Evolutionary conservation across 2,329 filamentous ascomycete species (phyloP), one percentile per base, ranked within the genome.

Genomic region (Diaporthe helianthi): DNA sequence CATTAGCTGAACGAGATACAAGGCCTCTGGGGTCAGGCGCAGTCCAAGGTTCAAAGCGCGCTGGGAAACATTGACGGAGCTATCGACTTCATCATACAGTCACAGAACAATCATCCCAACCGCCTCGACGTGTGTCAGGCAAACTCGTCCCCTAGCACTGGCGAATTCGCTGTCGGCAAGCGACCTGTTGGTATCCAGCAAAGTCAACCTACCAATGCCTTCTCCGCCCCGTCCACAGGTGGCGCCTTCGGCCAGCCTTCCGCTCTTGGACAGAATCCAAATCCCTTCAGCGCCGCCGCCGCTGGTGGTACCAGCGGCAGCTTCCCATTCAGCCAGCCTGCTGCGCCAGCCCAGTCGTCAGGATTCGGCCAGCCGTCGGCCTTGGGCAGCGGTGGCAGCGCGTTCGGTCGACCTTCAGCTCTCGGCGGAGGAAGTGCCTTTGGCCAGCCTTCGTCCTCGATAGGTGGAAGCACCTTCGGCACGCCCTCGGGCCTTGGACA

Each of bases 71-170:
- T 92, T 12, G 85, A 91, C 70, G 92, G 90, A 3, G 94, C 94
- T 1, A 84, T 92, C 53, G 85, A 89, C 67, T 96, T 90, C 76
- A 81, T 96, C 17, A 76, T 90, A 12, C 85, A 88, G 6, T 88
- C 86, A 26, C 87, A 86, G 66, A 89, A 92, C 65, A 87, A 89
- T 49, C 92, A 93, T 74, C 93, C 93, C 1, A 97, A 96, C 76
- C 86, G 93, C 49, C 82, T 86, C 65, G 92, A 94, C 73, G 83
- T 90, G 24, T 87, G 86, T 78, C 81, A 84, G 67, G 80, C 83
- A 72, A 80, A 80, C 55, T 82, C 78, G 46, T 72, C 76, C 0
- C 79, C 81, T n/a, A 79, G 80, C n/a, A 83, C 80, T 68, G 83
- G 83, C 54, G 77, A 80, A 58, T 87, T 87, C 71, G 75, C 78